Evolutionary conservation across 495 filamentous ascomycete species (phyloP).

Genomic region (Penicillium riverlandense): DNA sequence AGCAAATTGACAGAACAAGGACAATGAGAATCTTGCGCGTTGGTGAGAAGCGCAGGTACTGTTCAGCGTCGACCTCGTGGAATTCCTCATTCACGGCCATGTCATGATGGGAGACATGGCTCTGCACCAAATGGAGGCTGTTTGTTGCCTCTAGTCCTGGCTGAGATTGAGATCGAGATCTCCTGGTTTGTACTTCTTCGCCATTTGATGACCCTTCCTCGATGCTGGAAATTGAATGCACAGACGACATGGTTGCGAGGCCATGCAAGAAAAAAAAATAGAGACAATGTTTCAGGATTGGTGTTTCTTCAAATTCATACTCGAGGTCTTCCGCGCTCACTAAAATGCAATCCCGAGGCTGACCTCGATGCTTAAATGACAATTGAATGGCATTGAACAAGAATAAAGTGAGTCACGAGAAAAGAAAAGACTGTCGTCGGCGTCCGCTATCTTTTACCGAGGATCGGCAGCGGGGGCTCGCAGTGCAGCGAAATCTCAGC

Average conservation of each 20-base stretch:
- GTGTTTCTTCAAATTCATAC: constrained; percentile 5
- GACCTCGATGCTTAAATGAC: too few species aligned
- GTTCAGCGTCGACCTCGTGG: constrained; percentile 32
- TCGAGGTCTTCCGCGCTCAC: not conserved
- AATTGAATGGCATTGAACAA: too few species aligned
- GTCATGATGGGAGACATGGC: constrained; percentile 29
- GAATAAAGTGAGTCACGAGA: constrained; percentile 10
- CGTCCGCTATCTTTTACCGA: constrained; percentile 10
- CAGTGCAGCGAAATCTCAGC: not conserved
- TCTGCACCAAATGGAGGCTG: constrained; percentile 13
- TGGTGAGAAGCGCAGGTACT: constrained; percentile 46
- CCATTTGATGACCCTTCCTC: constrained; percentile 6
- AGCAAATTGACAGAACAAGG: constrained; percentile 55
- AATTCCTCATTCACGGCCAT: constrained; percentile 21
- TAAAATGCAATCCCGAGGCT: too few species aligned
- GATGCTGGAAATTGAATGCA: constrained; percentile 10
- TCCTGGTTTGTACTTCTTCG: constrained; percentile 6
- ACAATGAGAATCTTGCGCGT: constrained; percentile 55
- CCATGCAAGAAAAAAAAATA: not conserved
- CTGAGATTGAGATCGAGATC: constrained; percentile 6
- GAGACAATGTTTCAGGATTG: too few species aligned
- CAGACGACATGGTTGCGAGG: constrained; percentile 6
- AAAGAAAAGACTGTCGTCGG: constrained; percentile 8
- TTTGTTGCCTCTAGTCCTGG: constrained; percentile 1
- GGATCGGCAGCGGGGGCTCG: constrained; percentile 7